A percentile compares a stretch with the other conserved stretches of the same genome.
These are phyloP conservation scores for Ophiocordyceps sinensis DNA, from an alignment of 2,329 filamentous ascomycete genomes.

Conservation along the genomic window DNA sequence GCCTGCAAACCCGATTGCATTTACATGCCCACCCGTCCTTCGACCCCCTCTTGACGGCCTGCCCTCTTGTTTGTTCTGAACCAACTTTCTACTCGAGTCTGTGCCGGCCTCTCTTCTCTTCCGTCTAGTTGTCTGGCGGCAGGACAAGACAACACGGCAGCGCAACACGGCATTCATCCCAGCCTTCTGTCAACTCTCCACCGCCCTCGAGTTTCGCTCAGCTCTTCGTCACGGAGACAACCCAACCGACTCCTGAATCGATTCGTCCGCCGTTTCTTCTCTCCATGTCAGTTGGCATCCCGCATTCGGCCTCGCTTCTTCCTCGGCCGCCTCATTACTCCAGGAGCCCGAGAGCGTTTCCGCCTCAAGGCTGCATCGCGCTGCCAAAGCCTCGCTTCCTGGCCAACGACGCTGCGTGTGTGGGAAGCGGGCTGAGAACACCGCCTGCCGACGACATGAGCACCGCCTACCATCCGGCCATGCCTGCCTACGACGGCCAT, in stretches of 20 bases:
- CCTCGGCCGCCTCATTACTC: conserved; percentile 7
- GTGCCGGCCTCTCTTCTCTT: background rate
- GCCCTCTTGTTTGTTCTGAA: background rate
- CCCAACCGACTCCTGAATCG: background rate
- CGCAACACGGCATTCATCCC: background rate
- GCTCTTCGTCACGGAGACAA: conserved; percentile 4
- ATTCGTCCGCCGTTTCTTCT: background rate
- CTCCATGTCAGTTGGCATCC: conserved; percentile 15
- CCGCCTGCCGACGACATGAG: conserved; percentile 39
- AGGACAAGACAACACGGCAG: background rate
- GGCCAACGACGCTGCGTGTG: conserved; percentile 6
- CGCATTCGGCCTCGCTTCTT: conserved; percentile 8
- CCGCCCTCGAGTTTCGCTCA: background rate
- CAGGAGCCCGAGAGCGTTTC: conserved; percentile 7
- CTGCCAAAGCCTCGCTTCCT: conserved; percentile 11
- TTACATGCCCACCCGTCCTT: background rate
- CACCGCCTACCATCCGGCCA: conserved; percentile 33
- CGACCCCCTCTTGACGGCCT: background rate
- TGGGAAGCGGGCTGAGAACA: conserved; percentile 29
- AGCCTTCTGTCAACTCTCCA: background rate
- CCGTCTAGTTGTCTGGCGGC: background rate
- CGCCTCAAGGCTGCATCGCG: conserved; percentile 6
- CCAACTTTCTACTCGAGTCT: background rate
- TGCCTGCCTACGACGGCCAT: conserved; percentile 32
- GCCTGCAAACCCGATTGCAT: background rate